These are phyloP conservation scores for Eucalyptus regnans DNA, from an alignment of 345 rosid species.

Conservation along the genomic window DNA sequence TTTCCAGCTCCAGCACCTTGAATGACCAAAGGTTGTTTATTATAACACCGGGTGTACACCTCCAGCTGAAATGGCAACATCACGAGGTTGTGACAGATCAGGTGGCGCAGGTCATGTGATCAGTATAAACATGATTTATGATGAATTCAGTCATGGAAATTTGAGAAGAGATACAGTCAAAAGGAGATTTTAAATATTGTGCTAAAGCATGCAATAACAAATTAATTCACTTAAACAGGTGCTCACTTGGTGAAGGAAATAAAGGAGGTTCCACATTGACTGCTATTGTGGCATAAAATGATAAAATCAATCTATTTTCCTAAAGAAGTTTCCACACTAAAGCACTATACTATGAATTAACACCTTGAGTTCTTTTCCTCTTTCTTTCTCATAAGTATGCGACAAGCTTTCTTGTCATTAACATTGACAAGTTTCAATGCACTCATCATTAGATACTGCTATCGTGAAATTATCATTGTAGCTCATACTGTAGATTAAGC, in stretches of 20 bases:
- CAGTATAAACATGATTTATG: neutral
- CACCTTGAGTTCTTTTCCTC: neutral
- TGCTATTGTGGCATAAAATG: neutral
- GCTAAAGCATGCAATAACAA: neutral
- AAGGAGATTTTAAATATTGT: neutral
- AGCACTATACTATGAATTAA: neutral
- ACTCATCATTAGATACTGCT: neutral
- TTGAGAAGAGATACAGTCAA: neutral
- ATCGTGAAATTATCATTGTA: neutral
- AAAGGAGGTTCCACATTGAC: neutral
- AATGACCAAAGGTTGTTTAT: constrained; percentile 70
- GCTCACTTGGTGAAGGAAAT: neutral
- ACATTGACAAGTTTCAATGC: neutral
- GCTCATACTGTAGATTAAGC: neutral
- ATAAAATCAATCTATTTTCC: neutral
- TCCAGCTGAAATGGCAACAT: constrained; percentile 41
- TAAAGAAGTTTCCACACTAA: neutral
- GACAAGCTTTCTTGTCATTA: neutral
- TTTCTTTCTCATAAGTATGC: neutral
- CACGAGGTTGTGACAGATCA: neutral
- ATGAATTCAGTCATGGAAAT: neutral
- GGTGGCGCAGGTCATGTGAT: neutral
- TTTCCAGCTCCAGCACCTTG: constrained; percentile 99
- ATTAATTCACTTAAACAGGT: neutral
- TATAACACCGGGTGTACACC: constrained; percentile 75